These are phyloP conservation scores for Saturnispora silvae DNA, from an alignment of 805 yeast species.

Conservation along the genomic window DNA sequence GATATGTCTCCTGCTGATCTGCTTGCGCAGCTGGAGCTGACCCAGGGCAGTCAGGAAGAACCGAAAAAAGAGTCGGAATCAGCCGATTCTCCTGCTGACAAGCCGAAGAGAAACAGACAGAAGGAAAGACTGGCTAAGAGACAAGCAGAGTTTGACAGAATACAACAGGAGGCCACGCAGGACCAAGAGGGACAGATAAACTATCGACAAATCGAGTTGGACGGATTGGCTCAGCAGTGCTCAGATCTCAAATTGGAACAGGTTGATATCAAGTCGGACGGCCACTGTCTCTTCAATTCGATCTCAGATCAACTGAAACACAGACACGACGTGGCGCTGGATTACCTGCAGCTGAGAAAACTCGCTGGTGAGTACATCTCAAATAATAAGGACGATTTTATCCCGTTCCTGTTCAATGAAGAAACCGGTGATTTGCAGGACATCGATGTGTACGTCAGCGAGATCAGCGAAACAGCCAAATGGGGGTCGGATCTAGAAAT, in stretches of 20 bases:
- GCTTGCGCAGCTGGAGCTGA: constrained; percentile 39
- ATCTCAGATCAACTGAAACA: constrained; percentile 61
- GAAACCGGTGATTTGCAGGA: constrained; percentile 52
- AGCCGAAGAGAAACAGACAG: constrained; percentile 54
- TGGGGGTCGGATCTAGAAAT: constrained; percentile 98
- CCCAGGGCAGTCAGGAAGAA: constrained; percentile 10
- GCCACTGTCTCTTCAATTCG: constrained; percentile 86
- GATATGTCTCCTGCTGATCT: constrained; percentile 60
- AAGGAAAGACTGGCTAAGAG: constrained; percentile 74
- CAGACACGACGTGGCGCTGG: constrained; percentile 34
- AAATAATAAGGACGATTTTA: constrained; percentile 53
- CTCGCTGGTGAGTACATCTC: constrained; percentile 60
- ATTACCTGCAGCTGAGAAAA: constrained; percentile 47
- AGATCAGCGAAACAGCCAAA: constrained; percentile 65
- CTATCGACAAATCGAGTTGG: constrained; percentile 59
- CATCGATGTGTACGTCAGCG: constrained; percentile 55
- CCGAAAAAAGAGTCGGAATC: constrained; percentile 5
- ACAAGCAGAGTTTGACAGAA: constrained; percentile 52
- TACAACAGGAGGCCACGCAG: constrained; percentile 53
- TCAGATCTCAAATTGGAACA: constrained; percentile 37
- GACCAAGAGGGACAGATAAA: constrained; percentile 67
- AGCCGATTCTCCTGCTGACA: constrained; percentile 1
- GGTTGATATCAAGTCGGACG: constrained; percentile 78
- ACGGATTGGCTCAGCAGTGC: constrained; percentile 48
- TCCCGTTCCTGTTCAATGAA: constrained; percentile 80